phyloP scores from a whole-genome alignment of 257 asterid genomes.

The Lithospermum erythrorhizon region DNA sequence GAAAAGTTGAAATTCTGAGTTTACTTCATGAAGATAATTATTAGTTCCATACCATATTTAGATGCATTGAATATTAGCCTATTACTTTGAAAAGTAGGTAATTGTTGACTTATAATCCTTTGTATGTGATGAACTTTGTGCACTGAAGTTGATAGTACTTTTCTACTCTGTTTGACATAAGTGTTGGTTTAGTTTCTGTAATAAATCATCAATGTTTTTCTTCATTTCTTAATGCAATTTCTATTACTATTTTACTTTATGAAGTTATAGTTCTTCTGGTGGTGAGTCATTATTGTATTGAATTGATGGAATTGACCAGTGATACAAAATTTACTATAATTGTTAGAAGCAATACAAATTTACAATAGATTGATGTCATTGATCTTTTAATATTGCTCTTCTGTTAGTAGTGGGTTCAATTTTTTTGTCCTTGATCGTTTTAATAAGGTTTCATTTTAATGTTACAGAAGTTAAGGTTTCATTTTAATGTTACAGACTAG shows the following conservation, averaged over 20 bases:
- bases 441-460: neutral
- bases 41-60: no score
- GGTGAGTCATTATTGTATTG: neutral
- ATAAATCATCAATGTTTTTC: neutral
- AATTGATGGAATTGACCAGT: no score
- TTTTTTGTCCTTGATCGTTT: neutral
- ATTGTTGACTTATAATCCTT: neutral
- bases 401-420: neutral
- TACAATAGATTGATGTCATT: neutral
- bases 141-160: neutral
- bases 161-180: neutral
- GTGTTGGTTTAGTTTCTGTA: neutral
- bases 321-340: neutral
- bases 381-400: neutral
- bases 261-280: neutral
- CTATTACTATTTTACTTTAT: no score
- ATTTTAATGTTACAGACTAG: slow-evolving; percentile 27
- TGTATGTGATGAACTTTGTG: neutral
- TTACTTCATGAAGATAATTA: neutral
- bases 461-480: no score
- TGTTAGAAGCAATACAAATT: neutral
- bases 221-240: neutral
- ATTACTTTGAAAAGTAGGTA: neutral
- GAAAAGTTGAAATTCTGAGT: neutral
- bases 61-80: neutral